Evolutionary conservation across 1,284 basidiomycete species (phyloP), one percentile per base, ranked within the genome.

Genomic region (Laetiporus sulphureus): DNA sequence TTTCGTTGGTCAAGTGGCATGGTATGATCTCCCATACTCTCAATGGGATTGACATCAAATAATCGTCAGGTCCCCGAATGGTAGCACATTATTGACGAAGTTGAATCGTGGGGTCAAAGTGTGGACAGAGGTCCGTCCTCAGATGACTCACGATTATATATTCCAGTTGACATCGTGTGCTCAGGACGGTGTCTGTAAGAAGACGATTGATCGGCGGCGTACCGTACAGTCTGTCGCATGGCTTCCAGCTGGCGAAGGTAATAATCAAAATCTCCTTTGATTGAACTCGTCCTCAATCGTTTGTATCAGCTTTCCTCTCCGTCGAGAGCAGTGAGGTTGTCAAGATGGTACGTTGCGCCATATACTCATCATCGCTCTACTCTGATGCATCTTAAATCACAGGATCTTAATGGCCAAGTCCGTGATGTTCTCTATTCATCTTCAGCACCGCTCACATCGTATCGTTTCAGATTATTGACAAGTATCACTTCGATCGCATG

Each of bases 1-100:
- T 19, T 87, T 88, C 54, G 79, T 87, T 33, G 75, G 79, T 36
- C 85, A 88, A 60, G 84, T 88, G 15, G 84, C 83, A 22, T 89
- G 85, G 85, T 82, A 52, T 42, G 41, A 37, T 20, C 13, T 36
- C 29, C 27, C 20, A 22, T 31, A 5, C 20, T 11, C 25, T 5
- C 15, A 33, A 7, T 15, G 5, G 12, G 16, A n/a, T 32, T 32
- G 6, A 11, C 24, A 23, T 15, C 18, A 42, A 38, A 6, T 35
- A 11, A 20, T 47, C 8, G 40, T 11, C 49, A 83, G 81, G 82
- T 84, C 83, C 22, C 82, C 83, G 1, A 73, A 68, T 21, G 80
- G 85, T 6, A 69, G 67, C 42, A 58, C 71, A 36, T 62, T 87
- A 7, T 62, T 87, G 22, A 85, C 83, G 10, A 83, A 83, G 58